Evolutionary conservation across 2,329 filamentous ascomycete genomes (phyloP).

Genomic region (Aquanectria penicillioides): DNA sequence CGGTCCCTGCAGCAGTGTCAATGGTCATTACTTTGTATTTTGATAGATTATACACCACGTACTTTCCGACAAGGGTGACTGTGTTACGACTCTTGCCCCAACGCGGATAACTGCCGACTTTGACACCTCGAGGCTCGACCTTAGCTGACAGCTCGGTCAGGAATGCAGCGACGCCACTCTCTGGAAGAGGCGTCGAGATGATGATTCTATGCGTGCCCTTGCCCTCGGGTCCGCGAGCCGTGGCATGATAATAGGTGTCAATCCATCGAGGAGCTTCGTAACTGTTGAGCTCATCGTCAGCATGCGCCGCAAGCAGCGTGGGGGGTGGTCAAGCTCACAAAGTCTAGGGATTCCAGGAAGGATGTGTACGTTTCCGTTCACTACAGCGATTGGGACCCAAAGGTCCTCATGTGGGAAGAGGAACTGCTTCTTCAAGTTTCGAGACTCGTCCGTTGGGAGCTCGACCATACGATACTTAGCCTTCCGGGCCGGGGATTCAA

Average conservation of each 20-base stretch:
- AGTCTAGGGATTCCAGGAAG: constrained; percentile 88
- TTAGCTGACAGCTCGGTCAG: constrained; percentile 81
- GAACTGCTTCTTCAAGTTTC: constrained; percentile 75
- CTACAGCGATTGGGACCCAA: constrained; percentile 90
- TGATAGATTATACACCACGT: constrained; percentile 32
- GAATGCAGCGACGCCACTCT: constrained; percentile 86
- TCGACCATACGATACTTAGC: constrained; percentile 93
- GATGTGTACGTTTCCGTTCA: constrained; percentile 94
- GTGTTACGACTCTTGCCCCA: constrained; percentile 92
- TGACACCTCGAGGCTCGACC: constrained; percentile 81
- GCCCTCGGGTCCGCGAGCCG: constrained; percentile 81
- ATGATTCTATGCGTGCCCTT: constrained; percentile 82
- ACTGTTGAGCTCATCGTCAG: constrained; percentile 54
- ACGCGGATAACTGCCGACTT: constrained; percentile 93
- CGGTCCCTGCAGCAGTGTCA: constrained; percentile 64
- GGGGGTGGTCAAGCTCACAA: constrained; percentile 58
- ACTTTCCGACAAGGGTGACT: constrained; percentile 83
- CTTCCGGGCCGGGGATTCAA: constrained; percentile 77
- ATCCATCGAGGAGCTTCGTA: constrained; percentile 77
- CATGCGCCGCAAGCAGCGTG: not conserved
- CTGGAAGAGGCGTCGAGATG: constrained; percentile 86
- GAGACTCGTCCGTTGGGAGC: constrained; percentile 77
- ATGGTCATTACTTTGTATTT: constrained; percentile 31
- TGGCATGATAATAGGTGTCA: constrained; percentile 77
- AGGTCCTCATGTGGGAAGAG: constrained; percentile 82